phyloP scores from a whole-genome alignment of 1,284 basidiomycete species.

The Marasmius fiardii region DNA sequence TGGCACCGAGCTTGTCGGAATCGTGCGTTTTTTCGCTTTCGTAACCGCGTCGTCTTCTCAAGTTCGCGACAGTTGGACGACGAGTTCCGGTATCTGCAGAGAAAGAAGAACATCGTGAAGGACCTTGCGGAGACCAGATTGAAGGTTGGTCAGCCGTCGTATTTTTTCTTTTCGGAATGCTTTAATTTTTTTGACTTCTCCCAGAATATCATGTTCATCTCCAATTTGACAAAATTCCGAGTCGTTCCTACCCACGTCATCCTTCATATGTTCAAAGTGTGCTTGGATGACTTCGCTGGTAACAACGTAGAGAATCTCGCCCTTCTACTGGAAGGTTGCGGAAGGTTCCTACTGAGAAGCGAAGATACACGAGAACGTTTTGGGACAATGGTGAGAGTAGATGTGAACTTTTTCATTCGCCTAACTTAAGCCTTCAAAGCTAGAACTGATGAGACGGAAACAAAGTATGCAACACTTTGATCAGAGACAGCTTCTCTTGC shows the following conservation, averaged over 20 bases:
- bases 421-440: conserved; percentile 37
- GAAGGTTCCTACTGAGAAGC: conserved; percentile 85
- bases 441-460: conserved; percentile 94
- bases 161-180: neutral
- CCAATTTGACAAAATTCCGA: conserved; percentile 92
- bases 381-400: conserved; percentile 62
- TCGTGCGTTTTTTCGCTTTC: conserved; percentile 49
- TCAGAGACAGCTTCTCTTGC: conserved; percentile 81
- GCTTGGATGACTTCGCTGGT: conserved; percentile 91
- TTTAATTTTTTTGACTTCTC: conserved; percentile 2
- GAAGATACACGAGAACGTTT: conserved; percentile 89
- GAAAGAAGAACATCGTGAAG: conserved; percentile 88
- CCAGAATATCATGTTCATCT: conserved; percentile 87
- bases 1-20: conserved; percentile 75
- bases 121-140: conserved; percentile 83
- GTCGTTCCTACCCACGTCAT: conserved; percentile 93
- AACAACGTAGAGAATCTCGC: conserved; percentile 94
- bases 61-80: conserved; percentile 75
- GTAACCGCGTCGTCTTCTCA: neutral
- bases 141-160: conserved; percentile 53
- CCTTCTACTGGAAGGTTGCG: conserved; percentile 90
- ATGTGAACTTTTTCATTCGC: too few relatives aligned
- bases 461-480: conserved; percentile 92
- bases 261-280: conserved; percentile 95
- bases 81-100: conserved; percentile 94